Percentiles rank a stretch among this genome's conserved stretches.
phyloP scores from a whole-genome alignment of 192 early-diverging fungal species.

The Spinellus fusiger region DNA sequence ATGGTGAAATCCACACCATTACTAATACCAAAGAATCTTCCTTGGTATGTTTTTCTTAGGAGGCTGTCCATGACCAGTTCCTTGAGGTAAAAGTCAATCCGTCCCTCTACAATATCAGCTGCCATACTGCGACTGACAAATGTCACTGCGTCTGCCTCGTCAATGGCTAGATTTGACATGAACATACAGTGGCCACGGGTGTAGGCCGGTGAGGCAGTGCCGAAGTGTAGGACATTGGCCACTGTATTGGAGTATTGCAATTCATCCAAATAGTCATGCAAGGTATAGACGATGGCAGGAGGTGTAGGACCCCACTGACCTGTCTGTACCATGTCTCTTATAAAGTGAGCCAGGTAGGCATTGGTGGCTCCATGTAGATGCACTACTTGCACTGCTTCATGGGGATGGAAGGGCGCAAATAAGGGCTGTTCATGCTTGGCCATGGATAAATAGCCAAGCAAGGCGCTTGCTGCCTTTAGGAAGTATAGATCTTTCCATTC shows the following conservation, averaged over 20 bases:
- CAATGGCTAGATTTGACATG: conserved; percentile 44
- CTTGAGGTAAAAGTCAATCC: conserved; percentile 48
- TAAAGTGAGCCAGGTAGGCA: conserved; percentile 41
- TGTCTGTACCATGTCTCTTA: conserved; percentile 20
- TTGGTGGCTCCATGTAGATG: conserved; percentile 54
- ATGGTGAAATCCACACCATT: conserved; percentile 48
- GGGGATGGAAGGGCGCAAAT: conserved; percentile 32
- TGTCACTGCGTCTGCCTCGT: conserved; percentile 43
- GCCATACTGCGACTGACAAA: conserved; percentile 52
- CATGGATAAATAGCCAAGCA: conserved; percentile 36
- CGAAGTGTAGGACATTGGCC: conserved; percentile 42
- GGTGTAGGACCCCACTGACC: conserved; percentile 27
- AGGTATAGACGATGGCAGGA: conserved; percentile 47
- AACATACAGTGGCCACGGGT: conserved; percentile 44
- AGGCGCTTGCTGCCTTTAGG: conserved; percentile 43
- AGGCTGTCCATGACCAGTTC: conserved; percentile 47
- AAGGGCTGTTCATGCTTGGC: conserved; percentile 40
- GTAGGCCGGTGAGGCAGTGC: conserved; percentile 32
- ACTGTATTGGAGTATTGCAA: conserved; percentile 46
- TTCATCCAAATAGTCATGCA: conserved; percentile 57
- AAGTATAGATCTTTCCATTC: conserved; percentile 58
- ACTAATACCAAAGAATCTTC: conserved; percentile 45
- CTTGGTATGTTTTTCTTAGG: conserved; percentile 35
- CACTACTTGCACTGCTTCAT: conserved; percentile 39
- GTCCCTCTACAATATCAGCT: conserved; percentile 47